These are phyloP conservation scores for Tilletiaria anomala DNA, from an alignment of 1,284 basidiomycete genomes.

Conservation along the genomic window DNA sequence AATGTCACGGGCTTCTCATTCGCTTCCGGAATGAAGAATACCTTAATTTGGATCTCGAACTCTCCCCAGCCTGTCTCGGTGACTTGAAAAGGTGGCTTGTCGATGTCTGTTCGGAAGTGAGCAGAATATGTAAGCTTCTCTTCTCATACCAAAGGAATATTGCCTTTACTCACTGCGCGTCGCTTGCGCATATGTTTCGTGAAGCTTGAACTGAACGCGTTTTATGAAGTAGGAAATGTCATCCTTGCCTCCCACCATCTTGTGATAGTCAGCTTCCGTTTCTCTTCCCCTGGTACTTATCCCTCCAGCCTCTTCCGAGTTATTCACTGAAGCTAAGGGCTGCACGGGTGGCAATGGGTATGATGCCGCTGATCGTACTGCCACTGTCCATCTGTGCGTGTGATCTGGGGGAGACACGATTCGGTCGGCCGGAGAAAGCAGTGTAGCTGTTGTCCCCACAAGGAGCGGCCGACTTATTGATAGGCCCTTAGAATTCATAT, in stretches of 20 bases:
- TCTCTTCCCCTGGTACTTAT: constrained; percentile 31
- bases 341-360: constrained; percentile 40
- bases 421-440: constrained; percentile 63
- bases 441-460: constrained; percentile 84
- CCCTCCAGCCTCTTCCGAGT: background rate
- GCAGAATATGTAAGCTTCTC: background rate
- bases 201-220: constrained; percentile 89
- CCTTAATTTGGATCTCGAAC: constrained; percentile 87
- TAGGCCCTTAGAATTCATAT: too few species aligned
- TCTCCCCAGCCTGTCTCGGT: constrained; percentile 99
- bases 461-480: constrained; percentile 80
- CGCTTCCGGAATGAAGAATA: constrained; percentile 80
- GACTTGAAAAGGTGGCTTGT: constrained; percentile 84
- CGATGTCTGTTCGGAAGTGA: constrained; percentile 51
- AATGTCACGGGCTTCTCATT: constrained; percentile 76
- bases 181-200: constrained; percentile 88
- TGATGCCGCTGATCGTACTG: constrained; percentile 53
- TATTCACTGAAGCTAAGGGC: background rate
- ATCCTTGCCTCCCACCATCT: constrained; percentile 35
- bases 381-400: constrained; percentile 94
- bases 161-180: constrained; percentile 56
- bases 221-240: constrained; percentile 46
- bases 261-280: constrained; percentile 29
- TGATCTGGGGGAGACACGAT: constrained; percentile 53
- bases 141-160: too few species aligned